These are phyloP conservation scores for Arctostaphylos glauca DNA, from an alignment of 148 eudicot species.

Conservation along the genomic window DNA sequence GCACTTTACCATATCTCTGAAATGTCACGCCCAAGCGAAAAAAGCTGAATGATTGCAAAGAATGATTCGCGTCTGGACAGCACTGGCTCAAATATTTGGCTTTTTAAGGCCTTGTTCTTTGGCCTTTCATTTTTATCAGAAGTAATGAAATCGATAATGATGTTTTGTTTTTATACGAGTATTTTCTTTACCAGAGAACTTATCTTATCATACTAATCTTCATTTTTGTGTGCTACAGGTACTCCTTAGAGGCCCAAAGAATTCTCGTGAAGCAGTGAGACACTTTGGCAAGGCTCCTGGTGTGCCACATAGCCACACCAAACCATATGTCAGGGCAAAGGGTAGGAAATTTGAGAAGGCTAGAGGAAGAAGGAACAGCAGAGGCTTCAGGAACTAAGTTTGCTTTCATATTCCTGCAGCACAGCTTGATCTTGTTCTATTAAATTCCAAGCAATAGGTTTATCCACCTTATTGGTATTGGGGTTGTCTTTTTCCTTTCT, in stretches of 20 bases:
- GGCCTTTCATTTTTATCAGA: neutral
- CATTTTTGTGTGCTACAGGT: conserved; percentile 37
- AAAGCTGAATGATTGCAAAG: neutral
- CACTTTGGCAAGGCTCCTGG: conserved; percentile 96
- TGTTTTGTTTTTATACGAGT: neutral
- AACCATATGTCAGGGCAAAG: conserved; percentile 77
- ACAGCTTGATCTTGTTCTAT: neutral
- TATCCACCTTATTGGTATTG: conserved; percentile 1
- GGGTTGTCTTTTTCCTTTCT: neutral
- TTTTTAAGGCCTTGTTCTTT: neutral
- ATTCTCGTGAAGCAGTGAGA: conserved; percentile 83
- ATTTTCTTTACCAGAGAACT: neutral
- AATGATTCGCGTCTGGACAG: neutral
- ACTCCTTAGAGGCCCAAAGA: conserved; percentile 89
- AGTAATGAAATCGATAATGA: neutral
- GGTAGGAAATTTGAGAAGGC: conserved; percentile 88
- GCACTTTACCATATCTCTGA: neutral
- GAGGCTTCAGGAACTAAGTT: conserved; percentile 67
- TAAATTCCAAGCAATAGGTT: conserved; percentile 21
- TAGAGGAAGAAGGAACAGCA: conserved; percentile 89
- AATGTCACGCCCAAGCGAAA: neutral
- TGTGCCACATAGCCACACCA: conserved; percentile 95
- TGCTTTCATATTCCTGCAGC: neutral
- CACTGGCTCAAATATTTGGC: neutral
- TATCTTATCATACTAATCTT: neutral